Evolutionary conservation across 192 early-diverging fungal species (phyloP), one percentile per base, ranked within the genome.

Genomic region (Backusella sp.): DNA sequence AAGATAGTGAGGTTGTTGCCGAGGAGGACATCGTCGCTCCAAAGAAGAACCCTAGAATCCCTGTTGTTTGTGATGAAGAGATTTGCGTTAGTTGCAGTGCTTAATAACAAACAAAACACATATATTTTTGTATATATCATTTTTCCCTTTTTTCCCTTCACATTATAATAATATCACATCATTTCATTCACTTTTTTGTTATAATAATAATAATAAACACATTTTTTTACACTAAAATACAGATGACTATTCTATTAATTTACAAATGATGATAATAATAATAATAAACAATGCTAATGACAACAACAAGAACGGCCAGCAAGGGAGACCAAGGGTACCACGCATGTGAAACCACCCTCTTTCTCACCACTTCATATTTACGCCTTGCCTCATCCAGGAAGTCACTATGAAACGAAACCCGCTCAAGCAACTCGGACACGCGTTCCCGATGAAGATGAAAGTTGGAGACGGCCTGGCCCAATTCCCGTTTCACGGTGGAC

Each of bases 41-140:
- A 17, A 36, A 69, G 35, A 67, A 34, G 32, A 36, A 30, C 14
- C 34, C n/a, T 21, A 69, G 35, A 69, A 69, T 69, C 1, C 34
- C 68, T 69, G 68, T 69, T 21, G 68, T 69, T 26, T 69, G 68
- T 41, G 68, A 69, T 23, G 68, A 69, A 39, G 68, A 69, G 21
- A 37, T 69, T 8, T 69, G 68, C 41, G 68, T 69, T 69, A 69
- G 68, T 37, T 69, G 68, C 21, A 69, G 68, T 37, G 68, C n/a
- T 69, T 69, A 41, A 21, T 6, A 53, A 53, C 9, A 49, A 49
- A 49, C 9, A 49, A 49, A 49, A 49, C 14, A 17, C 66, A n/a
- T 21, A 23, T 37, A 37, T 21, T 3, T 26, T 12, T 59, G 23
- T 26, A 59, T 59, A 32, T 59, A 49, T 49, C 19, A 44, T 14